Percentiles rank a stretch among this genome's conserved stretches.
These are phyloP conservation scores for Serendipita sp. DNA, from an alignment of 768 basidiomycete species.

Conservation along the genomic window DNA sequence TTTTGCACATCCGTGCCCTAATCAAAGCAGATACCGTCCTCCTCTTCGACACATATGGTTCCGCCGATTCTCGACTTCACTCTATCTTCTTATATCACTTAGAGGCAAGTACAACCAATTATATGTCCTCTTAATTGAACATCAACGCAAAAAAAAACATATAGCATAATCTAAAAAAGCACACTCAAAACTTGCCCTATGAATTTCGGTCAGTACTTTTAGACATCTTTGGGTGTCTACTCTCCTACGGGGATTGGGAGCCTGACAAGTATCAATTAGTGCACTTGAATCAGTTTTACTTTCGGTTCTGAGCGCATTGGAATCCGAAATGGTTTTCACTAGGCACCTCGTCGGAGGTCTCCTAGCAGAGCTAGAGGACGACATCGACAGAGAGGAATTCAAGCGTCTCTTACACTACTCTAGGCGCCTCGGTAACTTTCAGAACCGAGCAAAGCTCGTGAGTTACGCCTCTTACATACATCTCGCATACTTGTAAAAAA, in stretches of 20 bases:
- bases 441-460: conserved; percentile 78
- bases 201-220: conserved; percentile 57
- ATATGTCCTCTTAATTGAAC: background rate
- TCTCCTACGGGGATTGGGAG: background rate
- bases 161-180: conserved; percentile 65
- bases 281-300: conserved; percentile 87
- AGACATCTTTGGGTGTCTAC: conserved; percentile 14
- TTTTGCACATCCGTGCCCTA: conserved; percentile 86
- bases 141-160: no score
- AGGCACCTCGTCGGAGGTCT: conserved; percentile 80
- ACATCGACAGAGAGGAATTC: conserved; percentile 90
- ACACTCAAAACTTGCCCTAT: conserved; percentile 42
- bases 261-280: conserved; percentile 27
- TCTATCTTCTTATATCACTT: conserved; percentile 79
- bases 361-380: conserved; percentile 83
- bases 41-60: conserved; percentile 85
- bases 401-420: conserved; percentile 86
- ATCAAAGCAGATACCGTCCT: conserved; percentile 86
- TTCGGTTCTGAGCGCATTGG: conserved; percentile 80
- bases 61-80: conserved; percentile 68
- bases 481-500: background rate
- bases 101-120: conserved; percentile 33
- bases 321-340: conserved; percentile 92
- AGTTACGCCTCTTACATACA: conserved; percentile 11
- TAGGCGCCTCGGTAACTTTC: conserved; percentile 70